A percentile compares a stretch with the other conserved stretches of the same genome.
Conservation (phyloP, 345 rosid species). For the Odontarrhena argentea region DNA sequence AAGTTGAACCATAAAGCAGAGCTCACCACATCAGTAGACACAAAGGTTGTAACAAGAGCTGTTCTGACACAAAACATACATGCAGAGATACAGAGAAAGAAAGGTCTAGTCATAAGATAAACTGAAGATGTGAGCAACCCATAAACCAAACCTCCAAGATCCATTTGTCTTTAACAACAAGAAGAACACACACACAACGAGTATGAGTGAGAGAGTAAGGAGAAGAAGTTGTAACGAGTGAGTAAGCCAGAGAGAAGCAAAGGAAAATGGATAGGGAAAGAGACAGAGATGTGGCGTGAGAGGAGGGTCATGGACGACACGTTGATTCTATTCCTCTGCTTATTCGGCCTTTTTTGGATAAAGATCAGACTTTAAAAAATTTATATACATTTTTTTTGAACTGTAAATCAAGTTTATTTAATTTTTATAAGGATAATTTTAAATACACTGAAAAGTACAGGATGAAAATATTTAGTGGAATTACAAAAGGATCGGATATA, state of each 20-base stretch:
- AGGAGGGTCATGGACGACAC: conserved; percentile 43
- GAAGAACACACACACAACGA: conserved; percentile 10
- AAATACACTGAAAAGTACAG: too few species aligned
- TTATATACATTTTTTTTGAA: too few species aligned
- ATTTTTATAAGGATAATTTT: too few species aligned
- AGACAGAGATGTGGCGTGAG: conserved; percentile 39
- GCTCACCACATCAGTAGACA: conserved; percentile 56
- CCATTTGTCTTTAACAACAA: conserved; percentile 24
- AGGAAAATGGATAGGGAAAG: conserved; percentile 17
- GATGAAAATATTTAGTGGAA: too few species aligned
- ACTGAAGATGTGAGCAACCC: conserved; percentile 40
- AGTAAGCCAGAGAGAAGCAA: conserved; percentile 8
- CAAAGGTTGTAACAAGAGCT: conserved; percentile 46
- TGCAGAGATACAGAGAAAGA: conserved; percentile 46
- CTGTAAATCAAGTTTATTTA: too few species aligned
- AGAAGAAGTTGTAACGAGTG: conserved; percentile 13
- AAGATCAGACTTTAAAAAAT: conserved; percentile 6
- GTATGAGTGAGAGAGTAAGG: background rate
- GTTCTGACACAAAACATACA: conserved; percentile 48
- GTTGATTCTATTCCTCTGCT: conserved; percentile 25
- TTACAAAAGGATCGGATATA: too few species aligned
- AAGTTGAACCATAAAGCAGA: conserved; percentile 54
- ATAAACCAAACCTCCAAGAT: conserved; percentile 39
- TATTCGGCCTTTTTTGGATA: conserved; percentile 21
- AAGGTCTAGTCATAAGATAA: conserved; percentile 49